Evolutionary conservation across 1,284 basidiomycete species (phyloP).

Genomic region (Pseudozyma sp.): DNA sequence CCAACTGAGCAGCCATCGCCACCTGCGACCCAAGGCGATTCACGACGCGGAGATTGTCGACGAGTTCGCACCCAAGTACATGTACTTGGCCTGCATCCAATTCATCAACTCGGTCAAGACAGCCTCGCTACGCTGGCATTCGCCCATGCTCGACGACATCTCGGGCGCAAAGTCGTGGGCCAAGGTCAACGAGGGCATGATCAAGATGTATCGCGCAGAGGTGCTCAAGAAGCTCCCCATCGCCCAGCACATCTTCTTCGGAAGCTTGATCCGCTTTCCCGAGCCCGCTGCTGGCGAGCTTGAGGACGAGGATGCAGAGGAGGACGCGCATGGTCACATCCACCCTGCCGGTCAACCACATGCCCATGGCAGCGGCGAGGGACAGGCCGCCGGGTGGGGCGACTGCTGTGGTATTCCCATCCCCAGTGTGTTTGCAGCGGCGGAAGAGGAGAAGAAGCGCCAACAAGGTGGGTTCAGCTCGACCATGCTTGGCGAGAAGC

Average conservation of each 20-base stretch:
- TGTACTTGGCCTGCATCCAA: conserved; percentile 95
- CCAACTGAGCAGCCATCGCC: conserved; percentile 85
- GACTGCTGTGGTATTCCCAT: conserved; percentile 75
- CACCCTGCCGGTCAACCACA: conserved; percentile 65
- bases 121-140: conserved; percentile 95
- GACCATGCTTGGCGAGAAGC: conserved; percentile 33
- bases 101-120: conserved; percentile 98
- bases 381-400: conserved; percentile 76
- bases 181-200: conserved; percentile 97
- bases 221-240: conserved; percentile 95
- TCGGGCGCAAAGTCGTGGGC: conserved; percentile 96
- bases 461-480: conserved; percentile 30
- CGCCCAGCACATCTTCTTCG: conserved; percentile 95
- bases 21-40: conserved; percentile 90
- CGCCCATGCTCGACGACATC: conserved; percentile 98
- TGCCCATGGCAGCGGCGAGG: conserved; percentile 70
- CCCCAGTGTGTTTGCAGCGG: conserved; percentile 70
- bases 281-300: conserved; percentile 69
- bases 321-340: conserved; percentile 75
- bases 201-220: conserved; percentile 97
- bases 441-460: conserved; percentile 56
- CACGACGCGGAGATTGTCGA: conserved; percentile 93
- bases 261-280: conserved; percentile 81
- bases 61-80: conserved; percentile 90
- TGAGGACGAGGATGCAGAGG: conserved; percentile 70